phyloP scores from a whole-genome alignment of 768 basidiomycete species.

The Termitomyces sp. region DNA sequence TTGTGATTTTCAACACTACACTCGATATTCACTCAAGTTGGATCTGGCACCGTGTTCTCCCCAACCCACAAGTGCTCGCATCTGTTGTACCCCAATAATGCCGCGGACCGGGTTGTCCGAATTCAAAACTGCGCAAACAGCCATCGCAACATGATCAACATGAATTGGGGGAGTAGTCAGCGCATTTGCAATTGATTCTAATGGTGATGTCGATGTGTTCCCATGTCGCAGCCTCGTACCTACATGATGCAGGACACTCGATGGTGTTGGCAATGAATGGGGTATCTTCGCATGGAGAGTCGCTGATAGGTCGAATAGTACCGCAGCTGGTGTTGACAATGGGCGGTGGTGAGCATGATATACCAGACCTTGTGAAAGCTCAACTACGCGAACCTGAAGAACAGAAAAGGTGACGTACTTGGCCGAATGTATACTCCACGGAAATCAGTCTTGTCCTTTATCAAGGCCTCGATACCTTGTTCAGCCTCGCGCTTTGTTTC shows the following conservation, averaged over 20 bases:
- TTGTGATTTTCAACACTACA: neutral
- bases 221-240: conserved; percentile 29
- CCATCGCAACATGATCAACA: conserved; percentile 91
- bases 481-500: conserved; percentile 94
- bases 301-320: conserved; percentile 76
- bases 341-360: conserved; percentile 95
- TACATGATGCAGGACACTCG: conserved; percentile 51
- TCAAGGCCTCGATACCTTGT: conserved; percentile 50
- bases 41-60: conserved; percentile 2
- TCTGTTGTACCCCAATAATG: conserved; percentile 61
- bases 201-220: conserved; percentile 28
- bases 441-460: conserved; percentile 36
- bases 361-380: conserved; percentile 63
- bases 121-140: conserved; percentile 63
- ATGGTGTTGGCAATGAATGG: conserved; percentile 54
- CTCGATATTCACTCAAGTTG: neutral
- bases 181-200: conserved; percentile 71
- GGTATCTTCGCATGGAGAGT: conserved; percentile 60
- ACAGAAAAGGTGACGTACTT: conserved; percentile 47
- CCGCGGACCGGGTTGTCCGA: conserved; percentile 47
- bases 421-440: conserved; percentile 84
- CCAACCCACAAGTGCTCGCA: conserved; percentile 78
- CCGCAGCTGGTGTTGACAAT: conserved; percentile 80
- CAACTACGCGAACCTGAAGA: conserved; percentile 1
- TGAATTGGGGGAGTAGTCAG: conserved; percentile 88